Base-by-base conservation (phyloP, 345 rosid genomes). In the Gossypioides kirkii region DNA sequence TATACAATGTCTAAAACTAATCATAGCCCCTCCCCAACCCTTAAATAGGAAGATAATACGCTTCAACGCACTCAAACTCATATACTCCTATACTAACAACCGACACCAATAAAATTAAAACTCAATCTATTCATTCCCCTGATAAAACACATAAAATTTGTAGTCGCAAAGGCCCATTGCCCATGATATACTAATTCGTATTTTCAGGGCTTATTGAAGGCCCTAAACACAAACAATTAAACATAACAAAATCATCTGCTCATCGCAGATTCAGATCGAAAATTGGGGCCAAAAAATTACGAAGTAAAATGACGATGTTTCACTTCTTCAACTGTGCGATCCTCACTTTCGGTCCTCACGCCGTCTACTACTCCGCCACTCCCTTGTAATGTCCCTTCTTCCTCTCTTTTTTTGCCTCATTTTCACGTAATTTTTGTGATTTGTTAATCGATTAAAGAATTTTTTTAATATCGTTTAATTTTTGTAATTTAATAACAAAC, bases 251-350 rank as follows among this genome's bases (percentile, higher is more conserved):
- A 41, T 4, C 50, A n/a, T 5, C 38, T 32, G 5, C 43, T 18
- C 9, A 7, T 20, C 53, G 26, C 12, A 18, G 23, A 50, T 9
- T 17, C 38, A 5, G 38, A 32, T 32, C 7, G 45, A 14, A 14
- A 47, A 17, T 42, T 41, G 16, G 49, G 49, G 49, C 47, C 54
- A 59, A 28, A 20, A 59, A 50, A 45, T 8, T 8, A 49, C 18
- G 32, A 8, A 60, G 47, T 52, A 65, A 69, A 69, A 92, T 94
- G 98, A 92, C 98, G 80, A 69, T 92, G 61, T 94, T 94, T 72
- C 98, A 94, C 86, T 94, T 94, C 90, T 90, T 94, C 89, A 94
- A 94, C 86, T 94, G 98, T 74, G 98, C 98, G 32, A 94, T 94
- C 82, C 94, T 94, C 80, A 94, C 98, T 28, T 94, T 92, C 77